phyloP scores from a whole-genome alignment of 495 filamentous ascomycete species.

The Xylaria longipes region DNA sequence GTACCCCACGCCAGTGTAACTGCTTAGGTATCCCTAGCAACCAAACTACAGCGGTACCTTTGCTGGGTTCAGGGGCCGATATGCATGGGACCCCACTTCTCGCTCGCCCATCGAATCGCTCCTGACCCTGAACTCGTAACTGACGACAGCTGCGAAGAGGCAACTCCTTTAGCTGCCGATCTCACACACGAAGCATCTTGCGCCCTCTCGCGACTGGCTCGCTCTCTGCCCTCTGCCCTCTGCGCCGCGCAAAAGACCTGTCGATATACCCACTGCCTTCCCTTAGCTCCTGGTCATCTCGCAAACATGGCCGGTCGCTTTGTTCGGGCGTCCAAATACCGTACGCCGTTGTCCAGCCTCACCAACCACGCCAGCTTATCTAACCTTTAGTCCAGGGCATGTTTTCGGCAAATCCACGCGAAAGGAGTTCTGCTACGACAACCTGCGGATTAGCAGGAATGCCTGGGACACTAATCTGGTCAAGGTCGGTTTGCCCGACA shows the following conservation, averaged over 20 bases:
- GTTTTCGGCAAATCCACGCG: conserved; percentile 93
- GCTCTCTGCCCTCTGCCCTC: neutral
- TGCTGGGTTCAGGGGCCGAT: conserved; percentile 18
- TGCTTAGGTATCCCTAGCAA: conserved; percentile 18
- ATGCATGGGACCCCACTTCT: conserved; percentile 17
- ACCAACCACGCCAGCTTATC: conserved; percentile 36
- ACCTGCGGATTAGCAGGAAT: conserved; percentile 91
- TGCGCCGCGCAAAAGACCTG: neutral
- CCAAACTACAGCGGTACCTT: neutral
- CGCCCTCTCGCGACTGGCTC: conserved; percentile 16
- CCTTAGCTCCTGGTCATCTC: neutral
- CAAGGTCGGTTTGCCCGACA: conserved; percentile 66
- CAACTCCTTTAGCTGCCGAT: conserved; percentile 16
- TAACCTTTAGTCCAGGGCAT: conserved; percentile 71
- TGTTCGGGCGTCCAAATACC: conserved; percentile 97
- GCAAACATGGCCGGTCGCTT: conserved; percentile 89
- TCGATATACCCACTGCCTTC: neutral
- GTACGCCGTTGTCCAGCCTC: conserved; percentile 62
- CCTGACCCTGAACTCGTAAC: conserved; percentile 9
- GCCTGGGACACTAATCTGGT: conserved; percentile 98
- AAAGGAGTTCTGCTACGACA: conserved; percentile 96
- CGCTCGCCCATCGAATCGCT: conserved; percentile 13
- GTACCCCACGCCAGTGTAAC: conserved; percentile 3
- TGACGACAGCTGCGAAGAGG: neutral
- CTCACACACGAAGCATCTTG: conserved; percentile 4